Base-by-base conservation (phyloP, 176 grass and related monocot genomes). In the Ensete glaucum region DNA sequence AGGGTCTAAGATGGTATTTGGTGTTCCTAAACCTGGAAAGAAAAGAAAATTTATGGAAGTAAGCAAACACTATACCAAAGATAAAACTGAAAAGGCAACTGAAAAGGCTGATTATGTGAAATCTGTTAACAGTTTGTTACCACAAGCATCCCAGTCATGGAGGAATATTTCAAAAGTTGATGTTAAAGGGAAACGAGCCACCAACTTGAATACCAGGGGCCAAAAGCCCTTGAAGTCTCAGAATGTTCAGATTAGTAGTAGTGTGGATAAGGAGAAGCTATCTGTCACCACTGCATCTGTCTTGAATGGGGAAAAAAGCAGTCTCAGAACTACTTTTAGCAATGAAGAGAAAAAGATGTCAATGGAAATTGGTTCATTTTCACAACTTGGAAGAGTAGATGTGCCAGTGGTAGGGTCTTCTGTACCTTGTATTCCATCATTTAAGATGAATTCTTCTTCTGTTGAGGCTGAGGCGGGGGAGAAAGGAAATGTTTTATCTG, bases 31-130 rank as follows among this genome's bases (percentile, higher is more conserved):
- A 82, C 96, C 89, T 83, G 96, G 96, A 80, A 99, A 95, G 73
- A 94, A 83, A 71, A 89, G 88, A 63, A 99, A 99, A 67, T 99
- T 94, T 81, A 99, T 99, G 96, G 96, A 99, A 73, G 91, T 99
- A 49, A 99, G 96, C 83, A 99, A 95, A 82, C 91, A 91, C 69
- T 99, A 93, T 64, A 80, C 84, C 64, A 78, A 69, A 78, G 95
- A 82, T 22, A 85, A 91, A 49, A 63, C 79, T 63, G 87, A 85
- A 20, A 90, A 85, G 67, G 67, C 67, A 83, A 67, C 76, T 72
- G 85, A 88, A 71, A 76, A 59, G 52, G 87, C 74, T 85, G 71
- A 66, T 73, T 78, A 88, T 29, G 73, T 67, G 67, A 91, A 92
- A 76, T 67, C 58, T 58, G 63, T 29, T 7, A 94, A 87, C 82